Percentiles rank a stretch among this genome's conserved stretches.
Evolutionary conservation across 164 flowering plant species (phyloP).

Genomic region (Pachysandra terminalis): DNA sequence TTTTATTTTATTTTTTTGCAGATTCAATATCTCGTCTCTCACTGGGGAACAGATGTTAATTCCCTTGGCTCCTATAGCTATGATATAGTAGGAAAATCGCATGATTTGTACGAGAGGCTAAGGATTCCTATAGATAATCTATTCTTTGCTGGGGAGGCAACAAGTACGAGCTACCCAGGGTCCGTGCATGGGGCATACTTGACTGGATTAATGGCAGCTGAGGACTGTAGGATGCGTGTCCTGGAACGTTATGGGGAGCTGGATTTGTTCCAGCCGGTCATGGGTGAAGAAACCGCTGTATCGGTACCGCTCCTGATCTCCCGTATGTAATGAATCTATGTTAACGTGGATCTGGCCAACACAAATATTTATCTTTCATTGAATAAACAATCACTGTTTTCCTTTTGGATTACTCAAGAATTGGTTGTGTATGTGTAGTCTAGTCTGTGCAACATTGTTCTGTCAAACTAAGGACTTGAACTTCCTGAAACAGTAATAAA

Average conservation of each 20-base stretch:
- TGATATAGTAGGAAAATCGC: conserved; percentile 80
- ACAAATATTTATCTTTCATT: too few relatives aligned
- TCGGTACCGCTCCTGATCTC: conserved; percentile 78
- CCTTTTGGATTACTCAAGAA: too few relatives aligned
- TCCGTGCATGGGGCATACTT: conserved; percentile 95
- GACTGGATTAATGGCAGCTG: conserved; percentile 91
- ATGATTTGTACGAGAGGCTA: conserved; percentile 78
- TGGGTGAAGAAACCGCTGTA: conserved; percentile 51
- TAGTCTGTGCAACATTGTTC: too few relatives aligned
- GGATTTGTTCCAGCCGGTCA: conserved; percentile 63
- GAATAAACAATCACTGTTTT: too few relatives aligned
- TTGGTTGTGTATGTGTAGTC: too few relatives aligned
- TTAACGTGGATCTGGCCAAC: conserved; percentile 13
- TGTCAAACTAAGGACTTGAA: too few relatives aligned
- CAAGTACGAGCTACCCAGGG: conserved; percentile 70
- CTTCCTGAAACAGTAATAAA: too few relatives aligned
- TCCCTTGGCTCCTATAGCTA: conserved; percentile 91
- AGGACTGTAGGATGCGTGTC: conserved; percentile 91
- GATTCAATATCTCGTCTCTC: conserved; percentile 90
- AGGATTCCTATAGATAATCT: conserved; percentile 86
- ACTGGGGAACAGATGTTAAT: conserved; percentile 80
- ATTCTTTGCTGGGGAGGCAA: conserved; percentile 97
- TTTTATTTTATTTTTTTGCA: conserved; percentile 26
- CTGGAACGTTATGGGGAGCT: conserved; percentile 73
- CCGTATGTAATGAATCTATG: conserved; percentile 45